Evolutionary conservation across 129 eudicot species (phyloP).

Genomic region (Escallonia herrerae): DNA sequence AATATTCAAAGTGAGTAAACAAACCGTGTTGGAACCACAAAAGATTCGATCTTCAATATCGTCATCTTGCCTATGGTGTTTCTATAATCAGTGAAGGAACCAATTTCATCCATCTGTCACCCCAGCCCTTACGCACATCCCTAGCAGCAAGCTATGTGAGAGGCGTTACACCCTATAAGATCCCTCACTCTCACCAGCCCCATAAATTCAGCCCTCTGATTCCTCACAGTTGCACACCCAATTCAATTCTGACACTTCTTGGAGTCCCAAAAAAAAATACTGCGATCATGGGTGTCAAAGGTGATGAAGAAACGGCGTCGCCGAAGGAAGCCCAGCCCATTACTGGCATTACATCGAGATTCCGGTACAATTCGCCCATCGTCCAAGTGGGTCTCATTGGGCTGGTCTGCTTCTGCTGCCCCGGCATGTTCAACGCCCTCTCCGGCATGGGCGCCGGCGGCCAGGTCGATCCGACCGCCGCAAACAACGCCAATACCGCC

Average conservation of each 20-base stretch:
- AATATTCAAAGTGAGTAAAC: background rate
- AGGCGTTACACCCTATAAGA: background rate
- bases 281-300: slow-evolving; percentile 30
- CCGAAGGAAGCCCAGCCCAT: slow-evolving; percentile 4
- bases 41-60: background rate
- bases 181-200: background rate
- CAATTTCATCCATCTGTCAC: slow-evolving; percentile 5
- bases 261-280: background rate
- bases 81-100: background rate
- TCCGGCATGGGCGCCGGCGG: slow-evolving; percentile 99
- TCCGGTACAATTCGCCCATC: slow-evolving; percentile 76
- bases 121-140: background rate
- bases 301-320: slow-evolving; percentile 37
- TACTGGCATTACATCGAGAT: slow-evolving; percentile 19
- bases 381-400: slow-evolving; percentile 79
- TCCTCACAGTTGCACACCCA: background rate
- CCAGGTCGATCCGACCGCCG: slow-evolving; percentile 86
- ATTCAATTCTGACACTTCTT: background rate
- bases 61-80: background rate
- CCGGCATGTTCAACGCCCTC: slow-evolving; percentile 96
- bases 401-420: slow-evolving; percentile 89
- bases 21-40: background rate
- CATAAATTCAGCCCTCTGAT: background rate
- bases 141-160: background rate
- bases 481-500: slow-evolving; percentile 93